These are phyloP conservation scores for Euphorbia schlechtendalii DNA, from an alignment of 441 rosid species.

Conservation along the genomic window DNA sequence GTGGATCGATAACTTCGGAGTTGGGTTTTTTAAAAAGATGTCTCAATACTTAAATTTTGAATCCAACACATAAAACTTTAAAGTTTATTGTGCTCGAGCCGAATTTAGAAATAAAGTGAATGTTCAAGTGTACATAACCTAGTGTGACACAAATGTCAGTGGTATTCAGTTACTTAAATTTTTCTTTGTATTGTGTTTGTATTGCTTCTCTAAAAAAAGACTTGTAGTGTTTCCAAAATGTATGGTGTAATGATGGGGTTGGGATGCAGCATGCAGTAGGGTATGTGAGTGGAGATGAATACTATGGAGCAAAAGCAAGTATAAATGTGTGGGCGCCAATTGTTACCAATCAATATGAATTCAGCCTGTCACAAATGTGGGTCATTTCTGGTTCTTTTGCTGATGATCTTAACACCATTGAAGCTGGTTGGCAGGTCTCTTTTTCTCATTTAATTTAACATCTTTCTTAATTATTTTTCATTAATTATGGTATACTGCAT, in stretches of 20 bases:
- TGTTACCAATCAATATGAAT: conserved; percentile 73
- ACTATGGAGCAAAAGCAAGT: conserved; percentile 94
- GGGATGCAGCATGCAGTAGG: conserved; percentile 89
- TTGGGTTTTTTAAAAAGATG: too few relatives aligned
- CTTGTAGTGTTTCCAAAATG: too few relatives aligned
- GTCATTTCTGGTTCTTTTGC: conserved; percentile 93
- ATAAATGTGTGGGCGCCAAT: conserved; percentile 91
- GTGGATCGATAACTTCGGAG: too few relatives aligned
- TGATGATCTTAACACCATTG: conserved; percentile 90
- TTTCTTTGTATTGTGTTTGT: too few relatives aligned
- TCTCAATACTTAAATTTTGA: too few relatives aligned
- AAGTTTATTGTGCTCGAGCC: too few relatives aligned
- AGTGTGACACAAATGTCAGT: too few relatives aligned
- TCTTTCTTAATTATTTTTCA: neutral
- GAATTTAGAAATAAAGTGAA: too few relatives aligned
- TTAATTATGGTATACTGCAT: neutral
- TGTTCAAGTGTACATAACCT: too few relatives aligned
- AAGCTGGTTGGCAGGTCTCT: conserved; percentile 97
- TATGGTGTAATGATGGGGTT: conserved; percentile 6
- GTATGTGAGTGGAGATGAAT: conserved; percentile 74
- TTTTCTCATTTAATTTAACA: neutral
- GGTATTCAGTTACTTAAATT: too few relatives aligned
- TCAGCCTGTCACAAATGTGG: conserved; percentile 95
- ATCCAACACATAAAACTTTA: too few relatives aligned
- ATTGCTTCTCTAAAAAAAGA: too few relatives aligned